Percentiles rank a stretch among this genome's conserved stretches.
These are phyloP conservation scores for Fusarium pseudocircinatum DNA, from an alignment of 2,329 filamentous ascomycete genomes.

Conservation along the genomic window DNA sequence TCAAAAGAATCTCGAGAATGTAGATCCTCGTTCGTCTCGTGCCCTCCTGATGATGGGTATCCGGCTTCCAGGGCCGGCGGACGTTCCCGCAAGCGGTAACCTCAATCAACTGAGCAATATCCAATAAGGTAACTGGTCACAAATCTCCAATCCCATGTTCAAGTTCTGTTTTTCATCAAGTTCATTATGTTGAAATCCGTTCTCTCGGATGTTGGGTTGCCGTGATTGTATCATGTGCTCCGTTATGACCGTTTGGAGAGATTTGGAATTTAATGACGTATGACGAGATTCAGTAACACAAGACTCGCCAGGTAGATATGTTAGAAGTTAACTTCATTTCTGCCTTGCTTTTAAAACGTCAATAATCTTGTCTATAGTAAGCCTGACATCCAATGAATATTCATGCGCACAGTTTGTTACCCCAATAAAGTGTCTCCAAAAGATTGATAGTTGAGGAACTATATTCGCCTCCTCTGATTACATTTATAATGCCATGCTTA, in stretches of 20 bases:
- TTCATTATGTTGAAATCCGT: background rate
- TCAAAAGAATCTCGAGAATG: background rate
- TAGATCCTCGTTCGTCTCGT: background rate
- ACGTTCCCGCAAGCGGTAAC: background rate
- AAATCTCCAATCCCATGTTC: accelerated
- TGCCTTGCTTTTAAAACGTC: background rate
- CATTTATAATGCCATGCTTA: accelerated
- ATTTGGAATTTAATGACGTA: slow-evolving; percentile 2
- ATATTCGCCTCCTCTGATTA: accelerated
- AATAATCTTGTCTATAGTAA: background rate
- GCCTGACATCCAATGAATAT: background rate
- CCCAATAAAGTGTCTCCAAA: background rate
- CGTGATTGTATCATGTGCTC: background rate
- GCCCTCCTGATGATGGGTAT: background rate
- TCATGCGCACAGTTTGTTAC: no score
- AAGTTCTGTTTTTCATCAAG: accelerated
- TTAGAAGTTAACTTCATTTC: no score
- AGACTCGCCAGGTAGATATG: background rate
- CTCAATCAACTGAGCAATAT: background rate
- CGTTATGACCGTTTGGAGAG: background rate
- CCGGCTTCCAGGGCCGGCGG: no score
- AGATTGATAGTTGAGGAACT: background rate
- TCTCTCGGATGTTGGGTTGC: background rate
- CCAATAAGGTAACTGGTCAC: background rate
- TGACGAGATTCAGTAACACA: background rate